Percentiles rank a stretch among this genome's conserved stretches.
Conservation (phyloP, 2,329 filamentous ascomycete species). For the Arthrinium phaeospermum region DNA sequence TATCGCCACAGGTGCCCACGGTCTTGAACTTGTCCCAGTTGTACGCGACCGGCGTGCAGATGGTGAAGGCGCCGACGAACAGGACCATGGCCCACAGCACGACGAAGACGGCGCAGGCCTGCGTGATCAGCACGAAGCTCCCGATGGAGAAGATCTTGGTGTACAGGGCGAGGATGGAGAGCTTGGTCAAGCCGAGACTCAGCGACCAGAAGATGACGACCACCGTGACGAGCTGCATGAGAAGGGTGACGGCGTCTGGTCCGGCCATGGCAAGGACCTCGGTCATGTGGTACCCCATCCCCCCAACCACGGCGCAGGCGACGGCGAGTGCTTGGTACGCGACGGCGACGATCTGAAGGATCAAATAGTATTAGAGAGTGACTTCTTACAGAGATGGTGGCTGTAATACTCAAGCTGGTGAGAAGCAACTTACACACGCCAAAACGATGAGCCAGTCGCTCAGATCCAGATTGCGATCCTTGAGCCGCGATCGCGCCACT, state of each 20-base stretch:
- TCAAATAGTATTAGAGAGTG: not conserved
- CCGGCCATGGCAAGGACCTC: not conserved
- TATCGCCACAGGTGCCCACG: conserved; percentile 5
- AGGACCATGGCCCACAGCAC: conserved; percentile 21
- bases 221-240: not conserved
- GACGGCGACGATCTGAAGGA: not conserved
- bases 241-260: not conserved
- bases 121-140: not conserved
- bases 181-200: conserved; percentile 9
- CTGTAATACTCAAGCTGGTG: not conserved
- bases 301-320: not conserved
- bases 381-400: too few relatives aligned
- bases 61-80: conserved; percentile 27
- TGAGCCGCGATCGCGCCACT: not conserved
- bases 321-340: not conserved
- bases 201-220: conserved; percentile 19
- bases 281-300: conserved; percentile 6
- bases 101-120: conserved; percentile 1
- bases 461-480: not conserved
- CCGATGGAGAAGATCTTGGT: conserved; percentile 10
- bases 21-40: conserved; percentile 21
- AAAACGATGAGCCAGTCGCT: conserved; percentile 11
- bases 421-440: not conserved
- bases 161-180: conserved; percentile 14
- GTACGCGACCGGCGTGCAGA: conserved; percentile 22